Evolutionary conservation across 768 basidiomycete genomes (phyloP).

Genomic region (Mycena metata): DNA sequence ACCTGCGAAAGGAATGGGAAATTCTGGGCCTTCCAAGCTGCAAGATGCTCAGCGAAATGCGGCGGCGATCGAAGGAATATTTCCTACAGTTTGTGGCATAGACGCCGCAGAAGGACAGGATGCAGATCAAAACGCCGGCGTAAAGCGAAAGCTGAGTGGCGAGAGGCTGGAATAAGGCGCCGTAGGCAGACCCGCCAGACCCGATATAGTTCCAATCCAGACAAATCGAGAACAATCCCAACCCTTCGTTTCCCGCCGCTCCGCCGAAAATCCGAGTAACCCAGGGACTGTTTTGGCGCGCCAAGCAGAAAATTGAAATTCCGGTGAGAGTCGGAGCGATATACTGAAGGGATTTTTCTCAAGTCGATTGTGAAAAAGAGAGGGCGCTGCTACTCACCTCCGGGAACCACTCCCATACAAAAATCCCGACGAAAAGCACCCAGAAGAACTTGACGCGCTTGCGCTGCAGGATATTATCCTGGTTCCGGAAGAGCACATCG

Average conservation of each 20-base stretch:
- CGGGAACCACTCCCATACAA: constrained; percentile 70
- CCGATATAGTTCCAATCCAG: constrained; percentile 67
- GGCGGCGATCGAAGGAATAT: too few relatives aligned
- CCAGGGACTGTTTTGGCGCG: constrained; percentile 60
- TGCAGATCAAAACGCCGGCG: constrained; percentile 64
- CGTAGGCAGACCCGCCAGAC: constrained; percentile 58
- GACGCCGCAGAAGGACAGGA: constrained; percentile 59
- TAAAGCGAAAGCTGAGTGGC: constrained; percentile 66
- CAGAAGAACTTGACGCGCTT: constrained; percentile 73
- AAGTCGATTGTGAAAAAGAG: constrained; percentile 39
- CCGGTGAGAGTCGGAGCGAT: constrained; percentile 63
- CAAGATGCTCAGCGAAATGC: background rate
- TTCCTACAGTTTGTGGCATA: constrained; percentile 56
- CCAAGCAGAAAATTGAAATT: constrained; percentile 71
- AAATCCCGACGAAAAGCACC: constrained; percentile 65
- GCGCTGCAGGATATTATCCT: constrained; percentile 58
- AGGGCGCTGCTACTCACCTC: constrained; percentile 47
- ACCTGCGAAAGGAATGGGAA: constrained; percentile 72
- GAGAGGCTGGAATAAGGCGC: constrained; percentile 65
- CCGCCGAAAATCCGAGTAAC: constrained; percentile 73
- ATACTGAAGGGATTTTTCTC: constrained; percentile 23
- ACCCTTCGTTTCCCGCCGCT: constrained; percentile 67
- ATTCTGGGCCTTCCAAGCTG: constrained; percentile 66
- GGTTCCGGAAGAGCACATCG: constrained; percentile 58
- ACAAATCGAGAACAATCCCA: constrained; percentile 70